Base-by-base conservation (phyloP, 176 grass and related monocot species). In the Carex parvula region DNA sequence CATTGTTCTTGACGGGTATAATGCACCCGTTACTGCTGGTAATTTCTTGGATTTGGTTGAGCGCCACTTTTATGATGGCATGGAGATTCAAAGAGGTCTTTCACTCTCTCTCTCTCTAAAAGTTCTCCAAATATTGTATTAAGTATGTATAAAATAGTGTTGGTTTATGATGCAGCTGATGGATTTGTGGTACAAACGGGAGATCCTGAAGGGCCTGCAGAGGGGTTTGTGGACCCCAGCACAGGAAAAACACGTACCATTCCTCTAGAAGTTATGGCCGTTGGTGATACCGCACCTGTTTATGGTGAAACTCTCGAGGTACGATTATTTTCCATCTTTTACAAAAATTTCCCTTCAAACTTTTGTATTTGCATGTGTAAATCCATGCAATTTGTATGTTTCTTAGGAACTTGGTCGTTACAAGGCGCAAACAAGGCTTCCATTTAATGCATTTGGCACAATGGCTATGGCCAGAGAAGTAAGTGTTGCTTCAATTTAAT, bases 401-500 rank as follows among this genome's bases (percentile, higher is more conserved):
- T 88, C 57, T 81, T 84, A 95, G 96, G 96, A 99, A 88, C 91
- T 99, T 89, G 93, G 93, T 24, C 90, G 83, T 80, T 99, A 99
- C 85, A 99, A 99, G 66, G 87, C 96, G 73, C 96, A 99, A 92
- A 95, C 96, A 83, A 91, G 86, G 41, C 96, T 99, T 78, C 96
- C 93, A 55, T 99, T 99, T 79, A 99, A 99, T 79, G 96, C 96
- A 73, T 99, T 99, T 84, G 96, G 96, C 52, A 99, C 96, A 22
- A 99, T 99, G 96, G 96, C 93, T 81, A 94, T 95, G 96, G 96
- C 96, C 42, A 95, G 96, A 93, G 96, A 95, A 22, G 96, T 93
- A 95, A 89, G 89, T 42, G 35, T 69, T 84, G 63, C 64, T 53
- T 33, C 74, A 17, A 29, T 81, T 9, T 32, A 56, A 77, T 56